Conservation (phyloP, 495 filamentous ascomycete species). For the Aspergillus asperescens region DNA sequence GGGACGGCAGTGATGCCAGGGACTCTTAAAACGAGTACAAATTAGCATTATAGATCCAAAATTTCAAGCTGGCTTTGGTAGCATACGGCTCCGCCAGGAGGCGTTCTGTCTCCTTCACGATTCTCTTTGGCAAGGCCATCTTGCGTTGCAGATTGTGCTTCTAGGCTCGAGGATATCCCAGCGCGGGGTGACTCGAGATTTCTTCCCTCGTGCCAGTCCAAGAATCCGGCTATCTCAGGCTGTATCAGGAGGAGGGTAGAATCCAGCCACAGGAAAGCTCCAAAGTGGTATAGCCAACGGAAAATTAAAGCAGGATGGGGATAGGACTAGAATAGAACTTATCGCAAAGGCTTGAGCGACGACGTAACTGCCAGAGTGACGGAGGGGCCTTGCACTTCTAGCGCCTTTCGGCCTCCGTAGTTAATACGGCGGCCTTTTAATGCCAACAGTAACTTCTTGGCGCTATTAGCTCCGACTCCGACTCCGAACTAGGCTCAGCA, state of each 20-base stretch:
- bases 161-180: not conserved
- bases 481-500: too few species aligned
- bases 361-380: slow-evolving; percentile 31
- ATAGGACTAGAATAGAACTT: not conserved
- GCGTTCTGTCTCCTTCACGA: slow-evolving; percentile 97
- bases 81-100: slow-evolving; percentile 93
- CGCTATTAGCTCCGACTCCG: not conserved
- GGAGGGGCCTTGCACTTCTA: slow-evolving; percentile 32
- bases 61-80: not conserved
- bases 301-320: not conserved
- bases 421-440: not conserved
- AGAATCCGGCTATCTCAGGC: not conserved
- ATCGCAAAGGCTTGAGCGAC: slow-evolving; percentile 5
- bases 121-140: slow-evolving; percentile 88
- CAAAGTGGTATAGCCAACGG: not conserved
- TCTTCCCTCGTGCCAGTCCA: not conserved
- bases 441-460: not conserved
- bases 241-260: not conserved
- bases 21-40: slow-evolving; percentile 51
- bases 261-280: not conserved
- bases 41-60: slow-evolving; percentile 5
- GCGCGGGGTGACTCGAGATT: slow-evolving; percentile 8
- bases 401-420: slow-evolving; percentile 23
- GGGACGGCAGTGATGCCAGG: slow-evolving; percentile 95
- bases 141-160: slow-evolving; percentile 5